phyloP scores from a whole-genome alignment of 352 stramenopile genomes.

The Thalassiosira mediterranea region DNA sequence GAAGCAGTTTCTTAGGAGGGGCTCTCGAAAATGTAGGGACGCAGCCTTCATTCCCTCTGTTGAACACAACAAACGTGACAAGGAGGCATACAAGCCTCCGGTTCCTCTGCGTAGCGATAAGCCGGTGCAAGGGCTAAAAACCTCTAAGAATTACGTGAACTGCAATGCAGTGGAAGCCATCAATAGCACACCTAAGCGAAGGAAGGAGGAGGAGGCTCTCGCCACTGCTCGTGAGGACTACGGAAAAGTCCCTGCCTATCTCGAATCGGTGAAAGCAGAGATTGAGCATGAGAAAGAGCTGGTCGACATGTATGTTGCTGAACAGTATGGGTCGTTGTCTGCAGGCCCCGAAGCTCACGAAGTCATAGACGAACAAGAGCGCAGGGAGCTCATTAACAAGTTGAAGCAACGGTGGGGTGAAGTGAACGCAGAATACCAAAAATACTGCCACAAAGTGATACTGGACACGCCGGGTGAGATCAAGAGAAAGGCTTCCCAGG shows the following conservation, averaged over 20 bases:
- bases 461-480: slow-evolving; percentile 92
- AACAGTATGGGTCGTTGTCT: slow-evolving; percentile 45
- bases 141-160: slow-evolving; percentile 92
- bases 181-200: slow-evolving; percentile 82
- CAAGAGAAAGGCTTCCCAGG: slow-evolving; percentile 90
- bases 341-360: slow-evolving; percentile 50
- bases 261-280: slow-evolving; percentile 91
- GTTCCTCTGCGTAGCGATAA: slow-evolving; percentile 89
- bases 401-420: slow-evolving; percentile 94
- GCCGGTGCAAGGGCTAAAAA: slow-evolving; percentile 91
- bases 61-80: slow-evolving; percentile 45
- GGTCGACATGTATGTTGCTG: slow-evolving; percentile 89
- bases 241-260: slow-evolving; percentile 90
- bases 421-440: slow-evolving; percentile 93
- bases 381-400: slow-evolving; percentile 86
- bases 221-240: slow-evolving; percentile 92
- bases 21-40: slow-evolving; percentile 34
- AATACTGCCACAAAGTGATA: slow-evolving; percentile 91
- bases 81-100: slow-evolving; percentile 79
- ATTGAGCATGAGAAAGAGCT: slow-evolving; percentile 92
- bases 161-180: slow-evolving; percentile 93
- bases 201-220: slow-evolving; percentile 74
- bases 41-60: slow-evolving; percentile 27
- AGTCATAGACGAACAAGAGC: slow-evolving; percentile 89
- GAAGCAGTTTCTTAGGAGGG: slow-evolving; percentile 57